Conservation (phyloP, 1,139 yeast genomes). For the Geotrichum fermentans region DNA sequence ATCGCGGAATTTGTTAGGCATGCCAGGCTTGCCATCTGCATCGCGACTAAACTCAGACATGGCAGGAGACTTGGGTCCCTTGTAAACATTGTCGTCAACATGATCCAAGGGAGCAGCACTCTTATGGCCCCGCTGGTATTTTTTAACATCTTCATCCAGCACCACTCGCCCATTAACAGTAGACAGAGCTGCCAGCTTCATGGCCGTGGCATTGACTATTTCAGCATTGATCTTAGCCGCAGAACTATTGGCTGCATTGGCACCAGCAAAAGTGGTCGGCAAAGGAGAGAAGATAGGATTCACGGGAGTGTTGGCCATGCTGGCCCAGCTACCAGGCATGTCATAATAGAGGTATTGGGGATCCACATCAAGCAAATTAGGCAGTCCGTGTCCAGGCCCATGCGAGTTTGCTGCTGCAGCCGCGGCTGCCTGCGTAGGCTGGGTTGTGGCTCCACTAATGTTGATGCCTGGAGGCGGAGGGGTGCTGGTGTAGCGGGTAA, state of each 20-base stretch:
- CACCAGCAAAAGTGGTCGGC: slow-evolving; percentile 6
- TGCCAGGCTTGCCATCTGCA: background rate
- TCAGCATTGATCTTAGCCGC: slow-evolving; percentile 27
- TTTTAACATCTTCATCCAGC: slow-evolving; percentile 17
- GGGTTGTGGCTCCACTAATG: slow-evolving; percentile 12
- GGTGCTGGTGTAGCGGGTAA: slow-evolving; percentile 15
- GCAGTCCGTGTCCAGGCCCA: slow-evolving; percentile 1
- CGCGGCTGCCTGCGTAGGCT: slow-evolving; percentile 10
- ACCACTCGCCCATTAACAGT: slow-evolving; percentile 25
- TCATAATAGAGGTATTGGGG: slow-evolving; percentile 6
- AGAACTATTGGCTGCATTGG: slow-evolving; percentile 7
- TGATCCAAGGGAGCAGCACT: slow-evolving; percentile 5
- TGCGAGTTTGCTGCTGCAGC: background rate
- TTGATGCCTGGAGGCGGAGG: slow-evolving; percentile 19
- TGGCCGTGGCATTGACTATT: slow-evolving; percentile 35
- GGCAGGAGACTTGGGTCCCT: background rate
- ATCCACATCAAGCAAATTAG: slow-evolving; percentile 8
- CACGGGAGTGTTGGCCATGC: slow-evolving; percentile 29
- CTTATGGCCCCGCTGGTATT: slow-evolving; percentile 1
- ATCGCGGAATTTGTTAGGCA: slow-evolving; percentile 9
- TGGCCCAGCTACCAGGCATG: slow-evolving; percentile 28
- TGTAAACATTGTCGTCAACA: background rate
- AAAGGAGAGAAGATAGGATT: slow-evolving; percentile 19
- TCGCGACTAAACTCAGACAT: background rate
- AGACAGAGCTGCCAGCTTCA: slow-evolving; percentile 38